Conservation (phyloP, 2,329 filamentous ascomycete genomes). For the Penicillium sp. region DNA sequence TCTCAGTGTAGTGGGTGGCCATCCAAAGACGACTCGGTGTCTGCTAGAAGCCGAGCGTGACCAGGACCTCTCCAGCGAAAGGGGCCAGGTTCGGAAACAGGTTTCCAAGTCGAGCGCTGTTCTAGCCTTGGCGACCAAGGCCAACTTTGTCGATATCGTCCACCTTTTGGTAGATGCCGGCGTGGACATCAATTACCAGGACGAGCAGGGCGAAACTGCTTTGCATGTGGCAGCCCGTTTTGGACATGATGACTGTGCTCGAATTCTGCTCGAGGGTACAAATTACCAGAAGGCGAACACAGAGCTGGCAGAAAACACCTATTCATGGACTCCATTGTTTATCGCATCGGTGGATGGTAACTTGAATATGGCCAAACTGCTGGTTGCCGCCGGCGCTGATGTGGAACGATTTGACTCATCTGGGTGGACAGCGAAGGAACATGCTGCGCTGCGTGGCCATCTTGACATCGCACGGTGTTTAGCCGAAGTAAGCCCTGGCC, state of each 20-base stretch:
- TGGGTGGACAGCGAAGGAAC: slow-evolving; percentile 91
- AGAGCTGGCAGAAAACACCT: slow-evolving; percentile 77
- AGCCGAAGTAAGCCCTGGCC: slow-evolving; percentile 54
- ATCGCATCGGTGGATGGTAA: slow-evolving; percentile 89
- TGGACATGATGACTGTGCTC: slow-evolving; percentile 77
- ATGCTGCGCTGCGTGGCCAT: slow-evolving; percentile 86
- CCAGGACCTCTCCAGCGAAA: slow-evolving; percentile 51
- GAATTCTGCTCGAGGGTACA: slow-evolving; percentile 70
- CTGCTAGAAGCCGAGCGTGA: slow-evolving; percentile 74
- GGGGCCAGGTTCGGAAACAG: slow-evolving; percentile 64
- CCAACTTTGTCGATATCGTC: slow-evolving; percentile 82
- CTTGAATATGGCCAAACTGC: slow-evolving; percentile 68
- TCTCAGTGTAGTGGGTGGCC: slow-evolving; percentile 86
- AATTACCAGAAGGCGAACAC: slow-evolving; percentile 70
- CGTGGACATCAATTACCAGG: slow-evolving; percentile 90
- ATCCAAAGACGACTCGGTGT: slow-evolving; percentile 78
- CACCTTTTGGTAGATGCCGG: slow-evolving; percentile 84
- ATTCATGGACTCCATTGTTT: slow-evolving; percentile 93
- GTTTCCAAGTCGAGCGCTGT: slow-evolving; percentile 84
- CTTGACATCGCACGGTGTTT: slow-evolving; percentile 74
- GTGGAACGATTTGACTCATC: slow-evolving; percentile 75
- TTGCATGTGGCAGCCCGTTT: slow-evolving; percentile 89
- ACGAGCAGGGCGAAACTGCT: slow-evolving; percentile 85
- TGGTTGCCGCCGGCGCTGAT: slow-evolving; percentile 77
- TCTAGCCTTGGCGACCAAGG: slow-evolving; percentile 81